A percentile compares a stretch with the other conserved stretches of the same genome.
These are phyloP conservation scores for Sporothrix protearum DNA, from an alignment of 2,329 filamentous ascomycete genomes.

Conservation along the genomic window DNA sequence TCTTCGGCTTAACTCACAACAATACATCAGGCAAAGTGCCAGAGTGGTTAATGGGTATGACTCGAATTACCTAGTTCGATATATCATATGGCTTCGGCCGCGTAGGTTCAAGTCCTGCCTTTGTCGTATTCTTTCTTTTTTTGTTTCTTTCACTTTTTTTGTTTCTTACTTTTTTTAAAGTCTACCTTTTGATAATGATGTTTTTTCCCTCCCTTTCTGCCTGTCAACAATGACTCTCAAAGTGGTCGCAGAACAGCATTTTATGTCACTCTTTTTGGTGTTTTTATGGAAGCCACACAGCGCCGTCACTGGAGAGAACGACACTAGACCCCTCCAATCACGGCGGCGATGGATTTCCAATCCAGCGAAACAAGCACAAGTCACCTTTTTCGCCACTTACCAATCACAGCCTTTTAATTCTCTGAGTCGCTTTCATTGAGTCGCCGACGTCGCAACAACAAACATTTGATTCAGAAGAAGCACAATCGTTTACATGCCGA, in stretches of 20 bases:
- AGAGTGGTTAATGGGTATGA: constrained; percentile 20
- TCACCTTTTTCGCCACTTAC: constrained; percentile 26
- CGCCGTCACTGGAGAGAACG: background rate
- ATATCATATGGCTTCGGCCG: constrained; percentile 19
- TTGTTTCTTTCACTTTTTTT: background rate
- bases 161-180: background rate
- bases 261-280: too few species aligned
- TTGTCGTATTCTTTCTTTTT: constrained; percentile 11
- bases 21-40: constrained; percentile 9
- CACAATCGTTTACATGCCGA: background rate
- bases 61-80: constrained; percentile 16
- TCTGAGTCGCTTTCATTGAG: background rate
- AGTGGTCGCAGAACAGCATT: too few species aligned
- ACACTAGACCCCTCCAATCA: constrained; percentile 9
- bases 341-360: constrained; percentile 23
- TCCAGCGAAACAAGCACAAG: constrained; percentile 19
- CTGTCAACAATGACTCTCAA: too few species aligned
- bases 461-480: background rate
- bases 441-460: constrained; percentile 6
- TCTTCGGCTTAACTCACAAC: background rate
- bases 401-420: constrained; percentile 18
- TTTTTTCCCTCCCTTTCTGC: too few species aligned
- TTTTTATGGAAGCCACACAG: too few species aligned
- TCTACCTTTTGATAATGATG: too few species aligned
- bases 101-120: constrained; percentile 18